Evolutionary conservation across 2,329 filamentous ascomycete species (phyloP).

Genomic region (Hypoxylon sp.): DNA sequence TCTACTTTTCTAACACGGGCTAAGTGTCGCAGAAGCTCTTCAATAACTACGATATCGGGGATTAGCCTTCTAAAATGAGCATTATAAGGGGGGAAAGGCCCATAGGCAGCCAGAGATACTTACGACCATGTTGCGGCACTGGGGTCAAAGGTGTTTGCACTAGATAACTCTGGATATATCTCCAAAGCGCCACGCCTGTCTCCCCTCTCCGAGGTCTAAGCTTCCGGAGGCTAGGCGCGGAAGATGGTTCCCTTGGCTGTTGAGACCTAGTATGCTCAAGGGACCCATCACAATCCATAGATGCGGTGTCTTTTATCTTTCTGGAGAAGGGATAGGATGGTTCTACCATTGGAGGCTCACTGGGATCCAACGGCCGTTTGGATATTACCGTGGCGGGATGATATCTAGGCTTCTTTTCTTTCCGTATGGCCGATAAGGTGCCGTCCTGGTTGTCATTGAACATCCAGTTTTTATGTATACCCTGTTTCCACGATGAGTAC

Average conservation of each 20-base stretch:
- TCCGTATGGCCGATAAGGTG: constrained; percentile 52
- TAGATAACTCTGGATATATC: constrained; percentile 31
- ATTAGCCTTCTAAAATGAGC: background rate
- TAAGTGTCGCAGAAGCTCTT: constrained; percentile 28
- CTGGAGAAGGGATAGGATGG: constrained; percentile 14
- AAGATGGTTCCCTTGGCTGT: background rate
- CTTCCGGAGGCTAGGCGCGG: background rate
- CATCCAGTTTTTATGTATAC: no score
- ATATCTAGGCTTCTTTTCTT: background rate
- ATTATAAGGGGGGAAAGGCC: background rate
- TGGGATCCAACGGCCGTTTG: constrained; percentile 35
- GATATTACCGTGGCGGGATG: constrained; percentile 44
- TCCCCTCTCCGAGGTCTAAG: background rate
- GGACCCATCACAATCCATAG: background rate
- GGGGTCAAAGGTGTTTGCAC: constrained; percentile 27
- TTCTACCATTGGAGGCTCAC: constrained; percentile 41
- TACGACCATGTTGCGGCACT: constrained; percentile 25
- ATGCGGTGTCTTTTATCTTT: background rate
- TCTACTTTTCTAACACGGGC: constrained; percentile 29
- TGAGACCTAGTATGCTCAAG: background rate
- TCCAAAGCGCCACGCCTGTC: constrained; percentile 26
- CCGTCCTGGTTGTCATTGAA: constrained; percentile 60
- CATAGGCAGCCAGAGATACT: background rate
- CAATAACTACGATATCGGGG: constrained; percentile 16
- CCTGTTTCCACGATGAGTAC: no score